Evolutionary conservation across 2,329 filamentous ascomycete species (phyloP).

Genomic region (Helotiales sp.): DNA sequence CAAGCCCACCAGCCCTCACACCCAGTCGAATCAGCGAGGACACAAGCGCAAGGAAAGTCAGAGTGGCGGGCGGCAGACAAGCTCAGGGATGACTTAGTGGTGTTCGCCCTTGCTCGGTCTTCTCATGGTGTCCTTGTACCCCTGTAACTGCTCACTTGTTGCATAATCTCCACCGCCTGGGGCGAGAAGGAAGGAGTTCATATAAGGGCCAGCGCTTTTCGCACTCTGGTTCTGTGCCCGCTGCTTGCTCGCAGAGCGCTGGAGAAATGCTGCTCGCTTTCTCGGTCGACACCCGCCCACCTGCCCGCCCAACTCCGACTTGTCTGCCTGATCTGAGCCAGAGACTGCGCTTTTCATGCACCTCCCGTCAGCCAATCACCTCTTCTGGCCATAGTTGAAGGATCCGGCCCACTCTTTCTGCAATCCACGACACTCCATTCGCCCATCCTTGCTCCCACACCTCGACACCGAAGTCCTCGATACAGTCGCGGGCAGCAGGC

Average conservation of each 20-base stretch:
- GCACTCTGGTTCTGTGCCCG: background rate
- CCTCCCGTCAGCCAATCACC: constrained; percentile 10
- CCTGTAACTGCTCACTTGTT: constrained; percentile 11
- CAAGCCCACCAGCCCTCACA: background rate
- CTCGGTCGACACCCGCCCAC: background rate
- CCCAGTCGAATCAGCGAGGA: constrained; percentile 17
- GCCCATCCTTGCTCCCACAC: constrained; percentile 6
- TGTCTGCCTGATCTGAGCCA: background rate
- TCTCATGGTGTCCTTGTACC: constrained; percentile 9
- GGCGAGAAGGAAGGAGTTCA: background rate
- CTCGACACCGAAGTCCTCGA: constrained; percentile 18
- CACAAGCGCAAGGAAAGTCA: background rate
- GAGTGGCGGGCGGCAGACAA: constrained; percentile 10
- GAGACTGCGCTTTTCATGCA: constrained; percentile 10
- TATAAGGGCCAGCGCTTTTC: constrained; percentile 18
- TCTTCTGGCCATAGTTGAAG: background rate
- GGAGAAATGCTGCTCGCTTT: background rate
- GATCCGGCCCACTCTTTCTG: constrained; percentile 9
- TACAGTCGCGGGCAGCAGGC: constrained; percentile 7
- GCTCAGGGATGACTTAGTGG: constrained; percentile 8
- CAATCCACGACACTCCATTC: constrained; percentile 21
- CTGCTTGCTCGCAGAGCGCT: background rate
- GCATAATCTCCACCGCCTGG: constrained; percentile 26
- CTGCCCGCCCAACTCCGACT: background rate
- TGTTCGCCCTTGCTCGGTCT: constrained; percentile 16